Base-by-base conservation (phyloP, 1,284 basidiomycete species). In the Austroboletus niveus region DNA sequence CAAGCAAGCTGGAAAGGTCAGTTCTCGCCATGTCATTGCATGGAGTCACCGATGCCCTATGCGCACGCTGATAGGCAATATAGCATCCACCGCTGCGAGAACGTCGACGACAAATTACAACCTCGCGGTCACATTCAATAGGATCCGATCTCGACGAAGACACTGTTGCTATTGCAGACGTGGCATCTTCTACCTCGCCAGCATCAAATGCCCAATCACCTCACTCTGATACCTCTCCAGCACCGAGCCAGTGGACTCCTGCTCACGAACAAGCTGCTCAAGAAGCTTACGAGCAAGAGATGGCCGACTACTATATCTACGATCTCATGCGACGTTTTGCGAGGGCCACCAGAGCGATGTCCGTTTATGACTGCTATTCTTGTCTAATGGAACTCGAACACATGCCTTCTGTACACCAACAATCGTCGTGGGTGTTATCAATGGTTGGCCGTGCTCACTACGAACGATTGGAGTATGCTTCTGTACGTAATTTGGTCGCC, bases 391-490 rank as follows among this genome's bases (percentile, higher is more conserved):
- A 89, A 63, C 73, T 97, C 42, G 87, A 89, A 62, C 74, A 77
- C 57, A 73, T 98, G 58, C 92, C 93, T n/a, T 68, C 75, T 50
- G 78, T 80, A 49, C 85, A 95, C 57, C 85, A 91, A 66, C 75
- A 81, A 51, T 85, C 87, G 40, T 78, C 87, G 46, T 85, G 83
- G 77, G 87, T 91, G 38, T 76, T 94, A 63, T 82, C 86, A 24
- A 82, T 94, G 76, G 80, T 89, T 29, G 94, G 89, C 7, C 81
- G 84, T 67, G 89, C 90, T 36, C 87, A 92, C 65, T 96, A 93
- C 69, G 94, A 96, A 69, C 80, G 84, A 68, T 81, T 87, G 54
- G 87, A 96, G 65, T 96, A 95, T 72, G 76, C 82, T 56, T 81
- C 86, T 71, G 94, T 96, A 72, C 66, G 89, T 81, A 51, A 69